Evolutionary conservation across 2,329 filamentous ascomycete genomes (phyloP).

Genomic region (Tolypocladium endophyticum): DNA sequence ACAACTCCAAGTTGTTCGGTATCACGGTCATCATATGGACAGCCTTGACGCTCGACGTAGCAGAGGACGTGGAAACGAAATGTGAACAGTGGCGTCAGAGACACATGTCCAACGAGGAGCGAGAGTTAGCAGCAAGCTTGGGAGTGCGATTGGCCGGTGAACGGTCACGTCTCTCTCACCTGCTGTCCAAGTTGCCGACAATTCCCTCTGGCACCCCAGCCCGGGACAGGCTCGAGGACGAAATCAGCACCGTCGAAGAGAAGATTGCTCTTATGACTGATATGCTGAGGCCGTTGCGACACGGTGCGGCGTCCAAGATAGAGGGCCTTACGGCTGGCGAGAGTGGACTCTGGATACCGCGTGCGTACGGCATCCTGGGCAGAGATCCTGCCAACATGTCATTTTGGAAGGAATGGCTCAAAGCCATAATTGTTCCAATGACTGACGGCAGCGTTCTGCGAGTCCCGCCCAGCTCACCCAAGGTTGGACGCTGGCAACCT

Average conservation of each 20-base stretch:
- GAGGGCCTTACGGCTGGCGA: conserved; percentile 92
- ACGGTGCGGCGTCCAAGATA: conserved; percentile 93
- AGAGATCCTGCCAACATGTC: conserved; percentile 71
- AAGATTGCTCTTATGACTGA: conserved; percentile 97
- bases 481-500: conserved; percentile 89
- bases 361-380: conserved; percentile 87
- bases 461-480: conserved; percentile 80
- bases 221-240: conserved; percentile 78
- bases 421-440: conserved; percentile 92
- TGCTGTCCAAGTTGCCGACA: conserved; percentile 73
- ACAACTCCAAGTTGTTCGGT: conserved; percentile 85
- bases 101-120: conserved; percentile 83
- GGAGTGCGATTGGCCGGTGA: conserved; percentile 81
- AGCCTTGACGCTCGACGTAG: conserved; percentile 68
- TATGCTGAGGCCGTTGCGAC: conserved; percentile 80
- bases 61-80: conserved; percentile 70
- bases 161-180: conserved; percentile 77
- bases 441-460: conserved; percentile 73
- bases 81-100: conserved; percentile 78
- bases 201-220: conserved; percentile 71
- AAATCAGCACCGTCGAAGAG: conserved; percentile 92
- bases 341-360: conserved; percentile 89
- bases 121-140: conserved; percentile 83
- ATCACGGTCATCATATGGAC: conserved; percentile 91
- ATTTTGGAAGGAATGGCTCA: conserved; percentile 99